Conservation (phyloP, 2,329 filamentous ascomycete genomes). For the Fusarium nodosum region DNA sequence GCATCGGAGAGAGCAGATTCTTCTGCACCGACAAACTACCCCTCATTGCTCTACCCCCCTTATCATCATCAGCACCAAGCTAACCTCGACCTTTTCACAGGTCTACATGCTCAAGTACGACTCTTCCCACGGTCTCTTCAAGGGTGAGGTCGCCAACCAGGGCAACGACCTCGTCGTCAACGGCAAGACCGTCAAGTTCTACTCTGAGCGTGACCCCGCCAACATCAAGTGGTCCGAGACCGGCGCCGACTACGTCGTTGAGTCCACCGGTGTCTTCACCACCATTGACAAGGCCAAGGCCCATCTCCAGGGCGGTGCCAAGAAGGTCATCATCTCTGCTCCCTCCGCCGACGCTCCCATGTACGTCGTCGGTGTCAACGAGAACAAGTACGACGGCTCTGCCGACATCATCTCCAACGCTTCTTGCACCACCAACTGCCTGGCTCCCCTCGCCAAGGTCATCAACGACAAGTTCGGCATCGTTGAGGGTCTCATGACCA, state of each 20-base stretch:
- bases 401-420: constrained; percentile 98
- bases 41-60: constrained; percentile 34
- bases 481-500: constrained; percentile 99
- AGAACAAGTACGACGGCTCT: constrained; percentile 91
- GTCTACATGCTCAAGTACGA: constrained; percentile 99
- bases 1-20: constrained; percentile 4
- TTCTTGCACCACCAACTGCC: constrained; percentile 99
- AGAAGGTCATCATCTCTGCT: constrained; percentile 96
- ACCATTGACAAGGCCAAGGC: constrained; percentile 95
- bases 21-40: constrained; percentile 25
- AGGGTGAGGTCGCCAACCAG: constrained; percentile 84
- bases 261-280: constrained; percentile 99
- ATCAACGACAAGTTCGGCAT: constrained; percentile 98
- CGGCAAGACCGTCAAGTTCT: constrained; percentile 96
- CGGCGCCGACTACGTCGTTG: constrained; percentile 92
- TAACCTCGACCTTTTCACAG: constrained; percentile 60
- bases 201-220: constrained; percentile 90
- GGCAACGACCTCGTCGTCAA: constrained; percentile 84
- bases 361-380: constrained; percentile 99
- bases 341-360: constrained; percentile 97
- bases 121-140: constrained; percentile 96
- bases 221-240: constrained; percentile 91
- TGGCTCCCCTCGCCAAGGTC: constrained; percentile 99
- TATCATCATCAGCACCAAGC: constrained; percentile 24
- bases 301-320: constrained; percentile 96